phyloP scores from a whole-genome alignment of 139 green algal species.

The Chlorella ohadii region DNA sequence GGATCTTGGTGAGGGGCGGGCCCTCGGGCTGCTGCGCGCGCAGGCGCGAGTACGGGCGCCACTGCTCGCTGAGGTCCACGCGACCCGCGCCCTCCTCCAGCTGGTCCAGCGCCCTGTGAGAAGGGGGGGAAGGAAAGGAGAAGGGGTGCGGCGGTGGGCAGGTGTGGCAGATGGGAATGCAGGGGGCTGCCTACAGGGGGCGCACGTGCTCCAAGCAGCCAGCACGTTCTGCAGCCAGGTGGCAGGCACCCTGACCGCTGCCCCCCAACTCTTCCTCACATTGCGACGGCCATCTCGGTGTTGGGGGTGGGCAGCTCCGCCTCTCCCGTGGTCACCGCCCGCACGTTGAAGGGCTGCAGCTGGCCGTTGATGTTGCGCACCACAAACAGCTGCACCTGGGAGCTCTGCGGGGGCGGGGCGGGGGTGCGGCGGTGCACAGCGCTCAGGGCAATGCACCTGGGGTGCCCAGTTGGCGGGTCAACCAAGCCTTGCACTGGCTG shows the following conservation, averaged over 20 bases:
- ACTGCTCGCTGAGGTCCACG: constrained; percentile 60
- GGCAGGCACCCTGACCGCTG: background rate
- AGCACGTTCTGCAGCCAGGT: background rate
- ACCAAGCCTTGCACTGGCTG: too few relatives aligned
- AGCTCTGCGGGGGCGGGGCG: constrained; percentile 2
- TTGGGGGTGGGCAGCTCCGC: background rate
- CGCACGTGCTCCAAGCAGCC: background rate
- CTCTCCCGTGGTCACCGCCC: background rate
- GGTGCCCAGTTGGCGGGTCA: too few relatives aligned
- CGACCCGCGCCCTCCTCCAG: constrained; percentile 50
- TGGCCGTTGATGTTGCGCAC: constrained; percentile 41
- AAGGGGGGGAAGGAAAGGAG: background rate
- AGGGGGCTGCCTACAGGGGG: background rate
- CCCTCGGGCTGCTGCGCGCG: constrained; percentile 29
- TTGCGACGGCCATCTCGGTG: constrained; percentile 3
- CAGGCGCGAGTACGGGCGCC: constrained; percentile 68
- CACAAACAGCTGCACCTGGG: constrained; percentile 47
- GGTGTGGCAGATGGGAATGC: too few relatives aligned
- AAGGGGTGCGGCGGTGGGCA: too few relatives aligned
- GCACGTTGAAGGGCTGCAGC: constrained; percentile 52
- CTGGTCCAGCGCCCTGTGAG: constrained; percentile 32
- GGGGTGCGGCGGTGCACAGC: background rate
- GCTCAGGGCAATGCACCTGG: too few relatives aligned
- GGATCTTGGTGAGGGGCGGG: constrained; percentile 52
- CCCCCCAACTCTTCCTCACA: too few relatives aligned